These are phyloP conservation scores for Neurospora tetrasperma DNA, from an alignment of 495 filamentous ascomycete genomes.

Conservation along the genomic window DNA sequence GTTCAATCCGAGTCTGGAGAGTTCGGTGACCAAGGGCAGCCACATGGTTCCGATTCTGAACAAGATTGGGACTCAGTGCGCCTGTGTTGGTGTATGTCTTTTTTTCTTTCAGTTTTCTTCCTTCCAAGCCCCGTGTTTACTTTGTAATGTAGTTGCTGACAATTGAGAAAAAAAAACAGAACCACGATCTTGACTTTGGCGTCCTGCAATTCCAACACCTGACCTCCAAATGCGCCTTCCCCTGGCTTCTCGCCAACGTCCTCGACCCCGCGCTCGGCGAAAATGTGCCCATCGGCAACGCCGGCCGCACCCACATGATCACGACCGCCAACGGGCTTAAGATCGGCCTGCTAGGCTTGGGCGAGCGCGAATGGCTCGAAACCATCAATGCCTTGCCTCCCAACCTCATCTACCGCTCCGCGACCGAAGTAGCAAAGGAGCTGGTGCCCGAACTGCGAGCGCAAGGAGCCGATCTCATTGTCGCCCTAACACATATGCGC, in stretches of 20 bases:
- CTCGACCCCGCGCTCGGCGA: slow-evolving; percentile 68
- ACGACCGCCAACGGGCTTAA: slow-evolving; percentile 75
- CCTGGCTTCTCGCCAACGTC: slow-evolving; percentile 82
- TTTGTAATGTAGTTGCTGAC: too few species aligned
- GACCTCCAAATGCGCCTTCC: slow-evolving; percentile 64
- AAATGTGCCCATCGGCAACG: slow-evolving; percentile 56
- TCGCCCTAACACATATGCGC: slow-evolving; percentile 75
- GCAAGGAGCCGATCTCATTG: slow-evolving; percentile 69
- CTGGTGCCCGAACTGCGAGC: slow-evolving; percentile 59
- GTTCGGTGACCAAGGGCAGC: slow-evolving; percentile 69
- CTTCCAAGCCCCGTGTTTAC: too few species aligned
- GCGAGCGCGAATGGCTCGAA: slow-evolving; percentile 67
- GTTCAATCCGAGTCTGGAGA: slow-evolving; percentile 83
- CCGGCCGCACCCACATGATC: slow-evolving; percentile 58
- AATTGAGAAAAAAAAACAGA: slow-evolving; percentile 26
- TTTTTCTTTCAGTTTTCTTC: too few species aligned
- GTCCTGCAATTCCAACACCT: slow-evolving; percentile 67
- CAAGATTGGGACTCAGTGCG: slow-evolving; percentile 59
- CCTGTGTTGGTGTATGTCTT: slow-evolving; percentile 63
- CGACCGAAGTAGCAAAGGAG: slow-evolving; percentile 56
- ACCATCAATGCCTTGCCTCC: slow-evolving; percentile 82
- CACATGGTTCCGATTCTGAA: slow-evolving; percentile 91
- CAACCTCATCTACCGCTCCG: slow-evolving; percentile 68
- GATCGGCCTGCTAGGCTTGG: slow-evolving; percentile 74
- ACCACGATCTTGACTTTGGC: slow-evolving; percentile 94